These are phyloP conservation scores for Grammothele lineata DNA, from an alignment of 768 basidiomycete species.

Conservation along the genomic window DNA sequence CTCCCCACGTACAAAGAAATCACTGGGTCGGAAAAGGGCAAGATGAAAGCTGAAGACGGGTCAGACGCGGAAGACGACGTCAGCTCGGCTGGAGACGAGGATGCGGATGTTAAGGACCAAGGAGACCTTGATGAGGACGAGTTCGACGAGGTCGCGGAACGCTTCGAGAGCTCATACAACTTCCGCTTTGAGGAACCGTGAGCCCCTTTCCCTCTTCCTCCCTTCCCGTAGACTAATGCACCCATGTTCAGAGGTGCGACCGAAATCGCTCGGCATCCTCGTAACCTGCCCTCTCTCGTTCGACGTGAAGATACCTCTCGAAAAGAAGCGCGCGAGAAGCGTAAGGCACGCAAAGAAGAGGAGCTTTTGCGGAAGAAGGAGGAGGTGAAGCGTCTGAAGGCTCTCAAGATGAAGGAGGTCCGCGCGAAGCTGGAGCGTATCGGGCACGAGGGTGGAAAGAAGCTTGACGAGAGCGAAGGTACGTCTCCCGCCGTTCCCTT, in stretches of 20 bases:
- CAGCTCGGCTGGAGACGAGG: constrained; percentile 10
- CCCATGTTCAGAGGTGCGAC: constrained; percentile 50
- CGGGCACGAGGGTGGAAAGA: constrained; percentile 63
- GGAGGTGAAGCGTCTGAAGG: constrained; percentile 76
- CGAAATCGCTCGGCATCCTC: constrained; percentile 71
- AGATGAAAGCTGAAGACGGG: constrained; percentile 11
- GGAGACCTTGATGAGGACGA: constrained; percentile 57
- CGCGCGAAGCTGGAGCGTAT: constrained; percentile 71
- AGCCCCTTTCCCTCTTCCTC: constrained; percentile 30
- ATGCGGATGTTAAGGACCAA: constrained; percentile 12
- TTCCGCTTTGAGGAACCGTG: constrained; percentile 97
- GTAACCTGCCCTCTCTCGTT: constrained; percentile 57
- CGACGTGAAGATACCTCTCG: constrained; percentile 74
- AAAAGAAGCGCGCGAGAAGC: constrained; percentile 79
- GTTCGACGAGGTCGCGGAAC: constrained; percentile 88
- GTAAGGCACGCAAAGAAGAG: constrained; percentile 75
- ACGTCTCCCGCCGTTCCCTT: neutral
- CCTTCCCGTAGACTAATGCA: neutral
- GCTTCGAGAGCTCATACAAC: constrained; percentile 95
- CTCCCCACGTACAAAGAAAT: constrained; percentile 87
- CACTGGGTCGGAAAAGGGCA: constrained; percentile 35
- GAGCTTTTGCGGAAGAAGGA: constrained; percentile 70
- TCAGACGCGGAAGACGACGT: constrained; percentile 13
- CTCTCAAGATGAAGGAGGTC: constrained; percentile 82
- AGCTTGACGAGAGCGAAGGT: constrained; percentile 32